Base-by-base conservation (phyloP, 2,329 filamentous ascomycete genomes). In the Diaporthe sp. region DNA sequence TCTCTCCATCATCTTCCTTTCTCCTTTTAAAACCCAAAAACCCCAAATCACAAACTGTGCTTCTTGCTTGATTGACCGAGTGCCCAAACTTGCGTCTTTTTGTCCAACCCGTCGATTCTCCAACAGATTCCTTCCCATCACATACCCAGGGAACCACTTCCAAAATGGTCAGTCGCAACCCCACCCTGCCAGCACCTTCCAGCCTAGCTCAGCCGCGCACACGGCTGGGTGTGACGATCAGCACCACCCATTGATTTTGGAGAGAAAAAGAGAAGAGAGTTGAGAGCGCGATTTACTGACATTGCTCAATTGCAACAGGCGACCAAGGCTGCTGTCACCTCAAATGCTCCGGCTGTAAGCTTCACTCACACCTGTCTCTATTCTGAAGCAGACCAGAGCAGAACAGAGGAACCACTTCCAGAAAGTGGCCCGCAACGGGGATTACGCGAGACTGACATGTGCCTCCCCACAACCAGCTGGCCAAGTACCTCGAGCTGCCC, bases 401-500 rank as follows among this genome's bases (percentile, higher is more conserved):
- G 40, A 45, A 17, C 30, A n/a, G n/a, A 38, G 28, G 54, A 57
- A 17, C 30, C 55, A 58, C 55, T n/a, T n/a, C 40, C n/a, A 25
- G 57, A 38, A 30, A 28, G 28, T 67, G 64, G 64, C 64, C 64
- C 42, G 12, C 38, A 47, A 15, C 40, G 25, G 33, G 50, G 28
- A 64, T 35, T 52, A 52, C 50, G 67, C 57, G 76, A 75, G 13
- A 73, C 75, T 52, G 73, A 76, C 54, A 76, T 78, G 42, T 76
- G 66, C 45, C 33, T n/a, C n/a, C 72, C 71, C 69, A 78, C 81
- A 70, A 78, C 81, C 85, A 98, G 95, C 92, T 98, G 85, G 88
- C 93, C 85, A 98, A 98, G 87, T 98, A 96, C 90, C 92, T 97
- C 87, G 89, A 89, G 82, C 94, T 98, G 82, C 93, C 95, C 85